These are phyloP conservation scores for Boletus calvinii DNA, from an alignment of 1,284 basidiomycete species.

Conservation along the genomic window DNA sequence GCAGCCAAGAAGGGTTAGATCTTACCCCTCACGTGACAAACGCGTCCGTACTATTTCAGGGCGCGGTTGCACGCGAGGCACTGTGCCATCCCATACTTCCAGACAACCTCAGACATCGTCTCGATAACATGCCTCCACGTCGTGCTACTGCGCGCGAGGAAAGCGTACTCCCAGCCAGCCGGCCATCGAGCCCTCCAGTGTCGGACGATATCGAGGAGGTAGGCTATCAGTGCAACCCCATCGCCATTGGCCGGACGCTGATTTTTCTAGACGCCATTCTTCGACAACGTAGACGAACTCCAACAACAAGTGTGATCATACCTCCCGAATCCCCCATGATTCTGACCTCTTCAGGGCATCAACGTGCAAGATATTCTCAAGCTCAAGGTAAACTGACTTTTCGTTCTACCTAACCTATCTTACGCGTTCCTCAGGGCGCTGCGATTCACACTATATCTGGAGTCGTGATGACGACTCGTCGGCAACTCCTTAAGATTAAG, in stretches of 20 bases:
- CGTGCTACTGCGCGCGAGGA: conserved; percentile 26
- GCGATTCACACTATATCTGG: conserved; percentile 79
- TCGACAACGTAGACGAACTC: conserved; percentile 84
- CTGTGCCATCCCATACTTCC: not conserved
- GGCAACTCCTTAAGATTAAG: conserved; percentile 90
- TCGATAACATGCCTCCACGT: conserved; percentile 29
- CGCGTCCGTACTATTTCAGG: conserved; percentile 9
- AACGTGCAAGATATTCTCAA: conserved; percentile 93
- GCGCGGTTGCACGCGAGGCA: not conserved
- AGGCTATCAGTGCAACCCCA: not conserved
- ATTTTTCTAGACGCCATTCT: conserved; percentile 50
- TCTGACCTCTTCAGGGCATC: conserved; percentile 64
- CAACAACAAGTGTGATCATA: conserved; percentile 72
- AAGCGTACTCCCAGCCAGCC: conserved; percentile 38
- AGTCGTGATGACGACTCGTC: conserved; percentile 82
- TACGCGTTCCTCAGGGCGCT: conserved; percentile 47
- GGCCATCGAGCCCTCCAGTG: conserved; percentile 38
- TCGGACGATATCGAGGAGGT: conserved; percentile 48
- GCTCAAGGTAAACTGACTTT: conserved; percentile 63
- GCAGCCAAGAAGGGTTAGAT: too few relatives aligned
- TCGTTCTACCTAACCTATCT: conserved; percentile 1
- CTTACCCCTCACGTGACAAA: conserved; percentile 23
- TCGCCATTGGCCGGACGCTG: not conserved
- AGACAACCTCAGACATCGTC: not conserved
- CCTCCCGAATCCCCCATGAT: not conserved